Base-by-base conservation (phyloP, 164 flowering plant genomes). In the Umbilicus rupestris region DNA sequence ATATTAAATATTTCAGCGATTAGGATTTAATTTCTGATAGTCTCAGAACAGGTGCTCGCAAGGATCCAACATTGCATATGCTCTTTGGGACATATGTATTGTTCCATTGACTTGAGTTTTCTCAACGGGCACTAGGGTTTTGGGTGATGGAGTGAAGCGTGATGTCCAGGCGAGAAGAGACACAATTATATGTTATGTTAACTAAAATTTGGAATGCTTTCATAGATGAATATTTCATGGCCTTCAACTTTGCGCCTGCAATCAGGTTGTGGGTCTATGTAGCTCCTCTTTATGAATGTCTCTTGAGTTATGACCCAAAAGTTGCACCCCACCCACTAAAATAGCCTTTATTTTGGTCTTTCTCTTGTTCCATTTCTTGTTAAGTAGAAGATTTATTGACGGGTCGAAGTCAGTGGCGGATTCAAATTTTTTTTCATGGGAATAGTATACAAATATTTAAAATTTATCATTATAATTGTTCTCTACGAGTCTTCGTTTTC, bases 181-280 rank as follows among this genome's bases (percentile, higher is more conserved):
- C 60, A 52, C 58, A 55, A 55, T 55, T 3, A 55, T 55, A 55
- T 26, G 60, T 28, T 55, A 10, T 14, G 60, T 28, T 55, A 26
- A 52, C 29, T 20, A 52, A 55, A 24, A 26, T 15, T 55, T 55
- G 15, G 31, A 55, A 55, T 1, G 60, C 60, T 55, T 55, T 55
- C 60, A 55, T 55, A 28, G 33, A 14, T 26, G 33, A 55, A 55
- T 55, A 33, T 1, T 55, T 28, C 35, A 24, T 55, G 33, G 60
- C 60, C 60, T 55, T 55, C 60, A 55, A 55, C 60, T 55, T 28
- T 55, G 60, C 60, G 60, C 19, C 19, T 55, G 60, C 60, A 24
- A 20, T 52, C 58, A 55, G 60, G 12, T 24, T 24, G 60, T 55
- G 60, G 60, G 60, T 55, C 60, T 9, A 28, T 12, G 3, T 9